Evolutionary conservation across 768 basidiomycete species (phyloP), one percentile per base, ranked within the genome.

Genomic region (Rhizopogon roseolus): DNA sequence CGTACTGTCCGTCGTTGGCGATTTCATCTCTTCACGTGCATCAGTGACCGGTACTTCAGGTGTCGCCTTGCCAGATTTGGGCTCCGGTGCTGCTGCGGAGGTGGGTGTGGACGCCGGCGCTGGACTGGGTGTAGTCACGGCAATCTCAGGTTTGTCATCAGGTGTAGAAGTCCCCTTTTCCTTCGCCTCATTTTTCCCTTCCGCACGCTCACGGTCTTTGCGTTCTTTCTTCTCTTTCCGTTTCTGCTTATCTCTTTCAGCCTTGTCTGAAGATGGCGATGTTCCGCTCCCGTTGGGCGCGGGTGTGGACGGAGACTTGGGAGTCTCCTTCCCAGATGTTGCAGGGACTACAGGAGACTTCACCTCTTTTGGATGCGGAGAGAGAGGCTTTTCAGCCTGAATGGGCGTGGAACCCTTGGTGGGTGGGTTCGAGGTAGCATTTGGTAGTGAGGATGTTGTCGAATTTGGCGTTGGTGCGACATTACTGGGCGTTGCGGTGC

Each of bases 151-250:
- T 59, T 59, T 67, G 28, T 70, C 72, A 63, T 66, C 69, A 57
- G 60, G 53, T 13, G 61, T 62, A 54, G 57, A 52, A 63, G 9
- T 56, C 59, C 72, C 73, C 55, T 68, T 74, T 32, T 70, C 71
- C 45, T 64, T 73, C 19, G 69, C 61, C 39, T 75, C 75, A 29
- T 71, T 71, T 36, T 36, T 36, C 5, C 3, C 32, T 38, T 79
- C 81, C 0, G 63, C 65, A 22, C 74, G 73, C 58, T 86, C 75
- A 58, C 75, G 73, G 54, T 78, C 78, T 67, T 81, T 86, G 57
- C 73, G 76, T 55, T 87, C 84, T 62, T 82, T 88, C 68, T 75
- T 82, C 6, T 82, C 77, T 64, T 82, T 82, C 64, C 73, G 79
- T 67, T 83, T 84, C 49, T 74, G 71, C 59, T 78, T 82, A 44